phyloP scores from a whole-genome alignment of 768 basidiomycete genomes.

The Phaeotremella skinneri region DNA sequence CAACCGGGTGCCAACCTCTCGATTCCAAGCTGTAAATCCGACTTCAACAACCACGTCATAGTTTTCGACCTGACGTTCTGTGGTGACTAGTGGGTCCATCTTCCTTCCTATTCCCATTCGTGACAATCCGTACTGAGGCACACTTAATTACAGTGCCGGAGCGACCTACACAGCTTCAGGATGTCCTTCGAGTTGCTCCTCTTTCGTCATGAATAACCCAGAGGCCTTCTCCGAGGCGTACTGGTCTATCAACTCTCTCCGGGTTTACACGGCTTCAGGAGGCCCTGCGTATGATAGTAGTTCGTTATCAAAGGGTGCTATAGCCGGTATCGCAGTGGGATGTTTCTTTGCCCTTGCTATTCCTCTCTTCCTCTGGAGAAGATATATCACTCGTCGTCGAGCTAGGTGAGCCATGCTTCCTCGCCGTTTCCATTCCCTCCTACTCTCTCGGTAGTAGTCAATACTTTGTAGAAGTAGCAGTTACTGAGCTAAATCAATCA shows the following conservation, averaged over 20 bases:
- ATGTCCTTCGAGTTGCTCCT: conserved; percentile 48
- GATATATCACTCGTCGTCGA: conserved; percentile 17
- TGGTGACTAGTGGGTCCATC: conserved; percentile 41
- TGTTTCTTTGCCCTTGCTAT: conserved; percentile 22
- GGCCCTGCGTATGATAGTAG: conserved; percentile 17
- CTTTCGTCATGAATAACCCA: conserved; percentile 65
- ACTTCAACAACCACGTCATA: conserved; percentile 56
- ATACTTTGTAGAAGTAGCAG: conserved; percentile 6
- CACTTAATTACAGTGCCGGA: conserved; percentile 29
- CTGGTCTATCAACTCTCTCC: conserved; percentile 66
- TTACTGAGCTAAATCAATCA: conserved; percentile 5
- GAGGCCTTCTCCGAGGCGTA: conserved; percentile 62
- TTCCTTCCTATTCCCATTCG: conserved; percentile 56
- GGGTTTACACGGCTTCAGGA: conserved; percentile 56
- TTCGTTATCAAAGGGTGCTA: conserved; percentile 28
- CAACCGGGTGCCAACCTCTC: conserved; percentile 46
- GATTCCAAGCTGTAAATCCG: conserved; percentile 36
- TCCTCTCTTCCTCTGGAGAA: conserved; percentile 14
- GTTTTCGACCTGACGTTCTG: conserved; percentile 54
- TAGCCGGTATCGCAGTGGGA: conserved; percentile 42
- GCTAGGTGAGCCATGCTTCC: conserved; percentile 15
- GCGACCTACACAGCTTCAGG: conserved; percentile 35
- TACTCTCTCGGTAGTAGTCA: too few relatives aligned
- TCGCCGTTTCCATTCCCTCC: neutral
- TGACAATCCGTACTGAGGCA: conserved; percentile 55